Percentiles rank a stretch among this genome's conserved stretches.
These are phyloP conservation scores for Aspergillus fijiensis DNA, from an alignment of 2,329 filamentous ascomycete genomes.

Conservation along the genomic window DNA sequence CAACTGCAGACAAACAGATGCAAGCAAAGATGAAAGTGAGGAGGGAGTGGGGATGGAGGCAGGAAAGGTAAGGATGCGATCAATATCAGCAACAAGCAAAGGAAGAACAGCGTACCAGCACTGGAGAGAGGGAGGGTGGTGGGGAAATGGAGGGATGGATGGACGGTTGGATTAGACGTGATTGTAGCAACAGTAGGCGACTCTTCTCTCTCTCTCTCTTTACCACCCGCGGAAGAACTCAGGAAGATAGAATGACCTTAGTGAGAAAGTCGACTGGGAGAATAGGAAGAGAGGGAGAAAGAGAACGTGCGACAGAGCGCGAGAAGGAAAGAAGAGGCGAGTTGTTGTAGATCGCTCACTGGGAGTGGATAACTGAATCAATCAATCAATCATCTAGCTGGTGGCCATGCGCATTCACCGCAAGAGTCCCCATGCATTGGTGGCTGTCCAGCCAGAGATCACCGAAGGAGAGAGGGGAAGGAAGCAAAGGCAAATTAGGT, in stretches of 20 bases:
- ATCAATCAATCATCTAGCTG: neutral
- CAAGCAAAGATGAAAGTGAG: slow-evolving; percentile 20
- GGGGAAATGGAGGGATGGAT: neutral
- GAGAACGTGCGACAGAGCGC: slow-evolving; percentile 10
- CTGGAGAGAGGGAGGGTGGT: slow-evolving; percentile 4
- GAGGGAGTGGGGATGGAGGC: slow-evolving; percentile 9
- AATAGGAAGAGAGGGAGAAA: slow-evolving; percentile 9
- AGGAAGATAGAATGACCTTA: slow-evolving; percentile 5
- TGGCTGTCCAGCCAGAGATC: slow-evolving; percentile 1
- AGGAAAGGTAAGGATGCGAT: slow-evolving; percentile 12
- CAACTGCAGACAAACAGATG: neutral
- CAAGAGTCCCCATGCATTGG: slow-evolving; percentile 5
- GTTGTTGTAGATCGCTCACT: slow-evolving; percentile 28
- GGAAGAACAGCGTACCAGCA: slow-evolving; percentile 24
- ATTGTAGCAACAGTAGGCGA: neutral
- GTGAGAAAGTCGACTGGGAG: slow-evolving; percentile 10
- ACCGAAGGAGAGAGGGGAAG: neutral
- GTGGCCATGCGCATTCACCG: slow-evolving; percentile 7
- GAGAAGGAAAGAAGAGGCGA: slow-evolving; percentile 17
- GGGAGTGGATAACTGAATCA: neutral
- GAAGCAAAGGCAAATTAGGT: neutral
- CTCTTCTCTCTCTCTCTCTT: neutral
- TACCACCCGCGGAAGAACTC: neutral
- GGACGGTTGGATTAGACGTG: neutral
- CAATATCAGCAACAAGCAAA: slow-evolving; percentile 13